A percentile compares a stretch with the other conserved stretches of the same genome.
phyloP scores from a whole-genome alignment of 495 filamentous ascomycete species.

The Parachaetomium inaequale region DNA sequence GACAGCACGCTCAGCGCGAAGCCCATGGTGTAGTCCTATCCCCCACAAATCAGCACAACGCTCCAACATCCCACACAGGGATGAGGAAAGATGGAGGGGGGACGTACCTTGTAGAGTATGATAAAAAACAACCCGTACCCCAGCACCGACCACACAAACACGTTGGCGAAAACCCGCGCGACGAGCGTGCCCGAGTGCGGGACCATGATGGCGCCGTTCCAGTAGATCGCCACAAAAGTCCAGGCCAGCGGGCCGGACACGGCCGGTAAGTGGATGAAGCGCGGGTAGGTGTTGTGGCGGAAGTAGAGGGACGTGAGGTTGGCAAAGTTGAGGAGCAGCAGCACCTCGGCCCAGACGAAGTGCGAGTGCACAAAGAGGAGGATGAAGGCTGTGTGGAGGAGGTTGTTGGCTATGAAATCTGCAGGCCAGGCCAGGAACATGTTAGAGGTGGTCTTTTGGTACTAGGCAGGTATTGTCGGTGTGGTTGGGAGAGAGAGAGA shows the following conservation, averaged over 20 bases:
- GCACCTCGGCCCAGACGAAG: constrained; percentile 68
- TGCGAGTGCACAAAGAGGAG: constrained; percentile 74
- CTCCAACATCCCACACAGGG: no score
- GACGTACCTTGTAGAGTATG: constrained; percentile 53
- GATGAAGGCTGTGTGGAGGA: constrained; percentile 73
- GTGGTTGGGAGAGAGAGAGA: neutral
- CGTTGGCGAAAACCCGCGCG: constrained; percentile 73
- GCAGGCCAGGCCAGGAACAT: neutral
- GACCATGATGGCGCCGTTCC: constrained; percentile 79
- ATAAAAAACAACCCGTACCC: constrained; percentile 71
- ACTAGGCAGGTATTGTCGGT: no score
- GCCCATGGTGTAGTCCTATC: constrained; percentile 74
- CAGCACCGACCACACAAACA: constrained; percentile 80
- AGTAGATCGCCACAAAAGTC: constrained; percentile 78
- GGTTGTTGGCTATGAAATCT: constrained; percentile 79
- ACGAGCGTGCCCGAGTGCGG: constrained; percentile 51
- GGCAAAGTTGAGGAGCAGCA: constrained; percentile 75
- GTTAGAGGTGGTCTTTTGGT: no score
- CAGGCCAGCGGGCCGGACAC: constrained; percentile 77
- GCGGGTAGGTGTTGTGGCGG: constrained; percentile 63
- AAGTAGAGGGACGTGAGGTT: constrained; percentile 75
- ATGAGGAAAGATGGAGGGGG: neutral
- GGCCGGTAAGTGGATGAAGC: constrained; percentile 68
- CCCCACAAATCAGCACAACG: neutral
- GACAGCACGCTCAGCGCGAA: constrained; percentile 69